Conservation (phyloP, 345 rosid genomes). For the Eucalyptus pauciflora region DNA sequence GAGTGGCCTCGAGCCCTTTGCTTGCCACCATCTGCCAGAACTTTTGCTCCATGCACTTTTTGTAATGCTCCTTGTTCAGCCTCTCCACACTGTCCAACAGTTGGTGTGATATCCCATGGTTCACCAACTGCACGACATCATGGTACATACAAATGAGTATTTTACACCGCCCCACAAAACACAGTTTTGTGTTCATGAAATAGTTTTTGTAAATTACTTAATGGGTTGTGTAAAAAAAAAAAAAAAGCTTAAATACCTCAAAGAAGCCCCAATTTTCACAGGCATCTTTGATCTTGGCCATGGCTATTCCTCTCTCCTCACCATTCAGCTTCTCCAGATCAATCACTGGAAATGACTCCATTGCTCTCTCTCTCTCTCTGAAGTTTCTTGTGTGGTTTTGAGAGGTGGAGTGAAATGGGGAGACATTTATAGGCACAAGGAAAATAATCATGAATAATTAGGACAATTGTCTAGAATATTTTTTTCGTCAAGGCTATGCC, state of each 20-base stretch:
- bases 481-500: too few species aligned
- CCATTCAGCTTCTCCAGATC: constrained; percentile 52
- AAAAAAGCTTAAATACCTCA: constrained; percentile 28
- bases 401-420: constrained; percentile 1
- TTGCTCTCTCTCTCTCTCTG: neutral
- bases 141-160: neutral
- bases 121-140: constrained; percentile 28
- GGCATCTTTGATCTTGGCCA: constrained; percentile 56
- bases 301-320: constrained; percentile 39
- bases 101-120: constrained; percentile 57
- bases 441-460: neutral
- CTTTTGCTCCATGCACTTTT: constrained; percentile 35
- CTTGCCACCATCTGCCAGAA: constrained; percentile 55
- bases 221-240: neutral
- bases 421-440: constrained; percentile 37
- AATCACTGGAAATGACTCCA: constrained; percentile 54
- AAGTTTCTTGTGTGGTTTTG: neutral
- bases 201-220: neutral
- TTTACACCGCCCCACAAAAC: neutral
- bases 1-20: constrained; percentile 40
- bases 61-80: constrained; percentile 58
- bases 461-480: too few species aligned
- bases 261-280: constrained; percentile 85
- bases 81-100: constrained; percentile 65
- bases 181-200: neutral